A percentile compares a stretch with the other conserved stretches of the same genome.
Conservation (phyloP, 495 filamentous ascomycete species). For the Tirmania nivea region DNA sequence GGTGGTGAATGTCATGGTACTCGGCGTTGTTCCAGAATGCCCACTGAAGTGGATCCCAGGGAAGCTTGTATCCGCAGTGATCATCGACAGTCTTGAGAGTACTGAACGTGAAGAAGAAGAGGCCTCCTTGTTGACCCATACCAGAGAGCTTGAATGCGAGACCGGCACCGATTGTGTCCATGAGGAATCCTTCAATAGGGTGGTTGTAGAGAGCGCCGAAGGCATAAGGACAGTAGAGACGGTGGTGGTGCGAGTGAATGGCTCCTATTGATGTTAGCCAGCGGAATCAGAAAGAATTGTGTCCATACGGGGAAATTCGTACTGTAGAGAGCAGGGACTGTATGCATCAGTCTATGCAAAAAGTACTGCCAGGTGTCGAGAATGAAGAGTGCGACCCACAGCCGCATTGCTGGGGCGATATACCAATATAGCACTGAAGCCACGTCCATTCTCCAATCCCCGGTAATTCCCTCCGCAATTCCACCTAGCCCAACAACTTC, state of each 20-base stretch:
- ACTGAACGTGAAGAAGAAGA: conserved; percentile 63
- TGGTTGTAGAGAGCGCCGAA: conserved; percentile 96
- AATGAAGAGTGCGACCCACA: conserved; percentile 44
- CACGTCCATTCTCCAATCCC: conserved; percentile 51
- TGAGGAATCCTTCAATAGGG: conserved; percentile 72
- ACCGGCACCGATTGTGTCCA: conserved; percentile 72
- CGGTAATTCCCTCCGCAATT: conserved; percentile 34
- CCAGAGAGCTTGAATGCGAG: conserved; percentile 56
- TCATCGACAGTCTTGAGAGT: conserved; percentile 95
- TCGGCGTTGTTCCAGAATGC: conserved; percentile 80
- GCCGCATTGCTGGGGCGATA: conserved; percentile 51
- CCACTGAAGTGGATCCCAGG: conserved; percentile 82
- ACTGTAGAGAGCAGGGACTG: conserved; percentile 95
- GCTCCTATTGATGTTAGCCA: conserved; percentile 31
- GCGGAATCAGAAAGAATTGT: conserved; percentile 4
- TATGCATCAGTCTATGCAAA: conserved; percentile 78
- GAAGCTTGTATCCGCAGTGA: conserved; percentile 87
- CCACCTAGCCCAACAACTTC: conserved; percentile 21
- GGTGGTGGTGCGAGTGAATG: conserved; percentile 87
- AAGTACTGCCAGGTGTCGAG: conserved; percentile 98
- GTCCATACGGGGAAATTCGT: conserved; percentile 20
- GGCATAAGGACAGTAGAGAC: conserved; percentile 90
- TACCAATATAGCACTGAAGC: conserved; percentile 62
- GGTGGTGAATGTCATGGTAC: conserved; percentile 96
- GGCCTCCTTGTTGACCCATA: conserved; percentile 57